Evolutionary conservation across 192 early-diverging fungal species (phyloP), one percentile per base, ranked within the genome.

Genomic region (Podila epicladia): DNA sequence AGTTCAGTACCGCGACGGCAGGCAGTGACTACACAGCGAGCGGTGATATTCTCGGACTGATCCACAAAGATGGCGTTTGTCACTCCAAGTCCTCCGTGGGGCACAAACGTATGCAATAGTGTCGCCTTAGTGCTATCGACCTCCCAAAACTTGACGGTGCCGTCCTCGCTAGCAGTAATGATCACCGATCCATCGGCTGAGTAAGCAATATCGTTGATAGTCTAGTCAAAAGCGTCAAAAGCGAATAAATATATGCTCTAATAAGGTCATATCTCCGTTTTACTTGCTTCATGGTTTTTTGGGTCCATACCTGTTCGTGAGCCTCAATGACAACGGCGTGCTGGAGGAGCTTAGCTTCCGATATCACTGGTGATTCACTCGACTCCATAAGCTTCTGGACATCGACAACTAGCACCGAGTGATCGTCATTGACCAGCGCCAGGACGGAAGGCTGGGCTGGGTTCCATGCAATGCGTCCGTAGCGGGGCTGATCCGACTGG

Each of bases 161-260:
- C 83, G 61, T 83, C 82, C 38, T 74, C 83, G 51, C 75, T 84
- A 33, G 83, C 85, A 24, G 85, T 86, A 6, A 76, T 71, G 24
- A 86, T 62, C 45, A 74, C 83, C 15, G 85, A 69, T 35, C 85
- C 85, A 51, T 86, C 85, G 4, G 71, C 68, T 4, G 85, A 86
- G 38, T 84, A 86, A 9, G 78, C 68, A 32, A 86, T 60, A 51
- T 86, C 85, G 50, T 71, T 82, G 45, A 86, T 79, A 19, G 78
- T 55, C 82, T 86, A 58, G 28, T 37, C 35, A 37, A 31, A 60
- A 5, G 17, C 24, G 19, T 19, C 24, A 12, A 22, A 48, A 60
- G 69, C 7, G 49, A 24, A 32, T 41, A 48, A 45, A 15, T 45
- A 45, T 4, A 17, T 45, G 4, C 1, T 13, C 15, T 15, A 45